Base-by-base conservation (phyloP, 2,329 filamentous ascomycete genomes). In the Arthrobotrys megalospora region DNA sequence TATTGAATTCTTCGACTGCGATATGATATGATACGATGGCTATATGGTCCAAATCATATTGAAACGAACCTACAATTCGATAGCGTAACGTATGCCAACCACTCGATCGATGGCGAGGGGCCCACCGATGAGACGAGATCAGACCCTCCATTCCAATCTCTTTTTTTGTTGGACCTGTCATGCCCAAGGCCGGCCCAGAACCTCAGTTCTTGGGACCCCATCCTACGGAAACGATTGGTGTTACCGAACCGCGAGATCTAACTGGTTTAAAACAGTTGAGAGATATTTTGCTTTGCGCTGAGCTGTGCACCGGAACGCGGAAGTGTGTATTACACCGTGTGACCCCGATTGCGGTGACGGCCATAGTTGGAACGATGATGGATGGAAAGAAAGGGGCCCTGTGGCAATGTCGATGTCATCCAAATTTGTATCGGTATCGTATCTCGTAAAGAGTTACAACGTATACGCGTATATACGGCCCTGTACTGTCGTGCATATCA, bases 211-310 rank as follows among this genome's bases (percentile, higher is more conserved):
- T 34, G 24, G 60, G n/a, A 19, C 16, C 48, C 68, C 19, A 55
- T 60, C 48, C 11, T 19, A 14, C 28, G 50, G 69, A 66, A 55
- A 66, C 36, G 50, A 65, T 72, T 67, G 58, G 69, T 73, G 62
- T 60, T 73, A 58, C 62, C 69, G 47, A 55, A 47, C 43, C 48
- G 55, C 48, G 68, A 62, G 21, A 55, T 64, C 47, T 65, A 36
- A 65, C 43, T 52, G 21, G 52, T n/a, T 55, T 14, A 48, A 38
- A 52, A 38, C 10, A 14, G 6, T 47, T 73, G 60, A 28, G 41
- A 64, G 16, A 43, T 43, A 32, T 32, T 63, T 43, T 28, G 5
- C 24, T 5, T 28, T 28, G 24, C 24, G 24, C 24, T 28, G 24
- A 52, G 8, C 12, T 21, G 36, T 7, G 12, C 11, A 28, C 21